Conservation (phyloP, 2,329 filamentous ascomycete species). For the Myriosclerotinia curreyana region DNA sequence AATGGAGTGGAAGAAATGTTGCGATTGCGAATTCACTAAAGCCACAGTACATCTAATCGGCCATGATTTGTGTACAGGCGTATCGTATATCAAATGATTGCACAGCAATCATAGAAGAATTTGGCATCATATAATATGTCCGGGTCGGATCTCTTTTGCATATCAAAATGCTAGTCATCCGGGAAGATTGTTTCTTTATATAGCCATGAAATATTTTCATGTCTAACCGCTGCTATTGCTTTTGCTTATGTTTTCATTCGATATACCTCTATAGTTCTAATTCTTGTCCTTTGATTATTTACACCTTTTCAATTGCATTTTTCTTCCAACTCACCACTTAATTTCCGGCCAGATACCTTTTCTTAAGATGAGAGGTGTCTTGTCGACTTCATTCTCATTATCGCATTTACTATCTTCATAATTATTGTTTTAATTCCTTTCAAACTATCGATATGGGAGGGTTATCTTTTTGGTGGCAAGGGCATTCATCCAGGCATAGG, state of each 20-base stretch:
- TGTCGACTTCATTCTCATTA: not conserved
- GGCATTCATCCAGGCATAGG: not conserved
- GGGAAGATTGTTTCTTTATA: not conserved
- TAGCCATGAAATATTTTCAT: constrained; percentile 1
- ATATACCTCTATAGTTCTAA: constrained; percentile 9
- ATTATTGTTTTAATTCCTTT: not conserved
- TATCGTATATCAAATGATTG: not conserved
- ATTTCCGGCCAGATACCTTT: not conserved
- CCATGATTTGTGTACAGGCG: not conserved
- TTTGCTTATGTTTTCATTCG: not conserved
- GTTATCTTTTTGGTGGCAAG: not conserved
- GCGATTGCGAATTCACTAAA: not conserved
- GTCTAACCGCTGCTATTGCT: not conserved
- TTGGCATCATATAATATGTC: not conserved
- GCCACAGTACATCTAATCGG: not conserved
- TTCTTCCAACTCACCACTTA: not conserved
- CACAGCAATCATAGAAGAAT: not conserved
- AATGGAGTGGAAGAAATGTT: too few relatives aligned
- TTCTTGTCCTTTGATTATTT: not conserved
- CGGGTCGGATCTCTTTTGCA: not conserved
- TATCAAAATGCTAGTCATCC: not conserved
- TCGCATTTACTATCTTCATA: not conserved
- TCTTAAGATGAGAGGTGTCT: not conserved
- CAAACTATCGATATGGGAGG: not conserved
- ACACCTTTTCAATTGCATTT: not conserved